phyloP scores from a whole-genome alignment of 805 yeast genomes.

The Saccharomycopsis sp. region DNA sequence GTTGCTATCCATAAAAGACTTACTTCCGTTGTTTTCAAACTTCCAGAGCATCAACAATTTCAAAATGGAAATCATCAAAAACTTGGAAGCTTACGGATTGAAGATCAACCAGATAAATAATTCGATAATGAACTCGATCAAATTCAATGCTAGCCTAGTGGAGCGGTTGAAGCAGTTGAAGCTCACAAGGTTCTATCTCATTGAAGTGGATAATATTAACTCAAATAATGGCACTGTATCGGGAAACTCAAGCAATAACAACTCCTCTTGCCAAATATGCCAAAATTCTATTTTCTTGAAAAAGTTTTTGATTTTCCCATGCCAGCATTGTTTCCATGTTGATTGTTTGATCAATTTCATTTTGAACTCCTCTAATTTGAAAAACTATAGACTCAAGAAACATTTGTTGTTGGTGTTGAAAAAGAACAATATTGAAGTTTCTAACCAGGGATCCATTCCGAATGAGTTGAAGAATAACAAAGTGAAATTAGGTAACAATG shows the following conservation, averaged over 20 bases:
- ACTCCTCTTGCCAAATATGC: conserved; percentile 51
- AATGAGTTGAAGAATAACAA: conserved; percentile 20
- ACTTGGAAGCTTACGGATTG: conserved; percentile 65
- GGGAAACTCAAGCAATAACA: conserved; percentile 15
- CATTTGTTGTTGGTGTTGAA: conserved; percentile 39
- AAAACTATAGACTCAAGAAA: conserved; percentile 53
- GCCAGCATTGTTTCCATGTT: conserved; percentile 82
- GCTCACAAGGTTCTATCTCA: conserved; percentile 11
- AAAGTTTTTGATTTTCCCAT: conserved; percentile 76
- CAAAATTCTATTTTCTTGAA: conserved; percentile 58
- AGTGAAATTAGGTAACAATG: conserved; percentile 25
- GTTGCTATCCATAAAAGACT: conserved; percentile 61
- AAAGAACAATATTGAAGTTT: conserved; percentile 21
- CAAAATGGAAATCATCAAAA: conserved; percentile 71
- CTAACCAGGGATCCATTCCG: conserved; percentile 1
- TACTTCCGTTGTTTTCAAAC: conserved; percentile 79
- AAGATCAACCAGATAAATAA: conserved; percentile 54
- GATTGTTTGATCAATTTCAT: conserved; percentile 71
- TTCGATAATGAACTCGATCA: conserved; percentile 69
- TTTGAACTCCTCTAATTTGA: conserved; percentile 54
- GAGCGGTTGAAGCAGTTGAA: conserved; percentile 45
- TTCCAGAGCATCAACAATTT: conserved; percentile 72
- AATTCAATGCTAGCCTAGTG: conserved; percentile 50
- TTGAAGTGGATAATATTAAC: conserved; percentile 11
- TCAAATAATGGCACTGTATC: neutral